Evolutionary conservation across 768 basidiomycete genomes (phyloP).

Genomic region (Pulveroboletus sp.): DNA sequence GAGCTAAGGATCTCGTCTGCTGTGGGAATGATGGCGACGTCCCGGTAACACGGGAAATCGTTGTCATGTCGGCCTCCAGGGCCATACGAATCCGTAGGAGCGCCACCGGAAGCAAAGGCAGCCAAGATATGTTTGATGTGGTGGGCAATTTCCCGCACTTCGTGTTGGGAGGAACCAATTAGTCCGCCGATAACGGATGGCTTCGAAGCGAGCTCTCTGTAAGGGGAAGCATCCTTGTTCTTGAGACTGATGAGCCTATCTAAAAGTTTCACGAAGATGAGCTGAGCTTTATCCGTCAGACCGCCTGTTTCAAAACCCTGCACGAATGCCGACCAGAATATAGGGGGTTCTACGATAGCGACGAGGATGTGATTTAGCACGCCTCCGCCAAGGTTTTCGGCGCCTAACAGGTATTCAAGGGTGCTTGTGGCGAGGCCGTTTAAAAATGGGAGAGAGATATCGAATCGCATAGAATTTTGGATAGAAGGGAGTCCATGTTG

Average conservation of each 20-base stretch:
- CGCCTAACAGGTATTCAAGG: slow-evolving; percentile 37
- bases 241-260: slow-evolving; percentile 43
- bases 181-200: slow-evolving; percentile 24
- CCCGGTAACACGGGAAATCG: slow-evolving; percentile 55
- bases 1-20: slow-evolving; percentile 52
- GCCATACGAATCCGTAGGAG: slow-evolving; percentile 17
- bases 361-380: slow-evolving; percentile 41
- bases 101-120: slow-evolving; percentile 23
- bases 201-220: slow-evolving; percentile 39
- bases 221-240: slow-evolving; percentile 30
- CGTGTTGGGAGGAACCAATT: slow-evolving; percentile 23
- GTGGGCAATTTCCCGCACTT: slow-evolving; percentile 34
- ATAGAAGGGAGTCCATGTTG: slow-evolving; percentile 37
- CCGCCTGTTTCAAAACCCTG: slow-evolving; percentile 31
- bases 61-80: slow-evolving; percentile 74
- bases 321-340: slow-evolving; percentile 45
- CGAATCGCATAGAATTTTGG: slow-evolving; percentile 40
- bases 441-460: slow-evolving; percentile 39
- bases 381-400: slow-evolving; percentile 41
- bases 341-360: slow-evolving; percentile 46
- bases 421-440: slow-evolving; percentile 39
- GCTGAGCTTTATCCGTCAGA: slow-evolving; percentile 35
- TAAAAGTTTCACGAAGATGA: slow-evolving; percentile 47
- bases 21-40: slow-evolving; percentile 62
- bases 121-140: slow-evolving; percentile 40